Evolutionary conservation across 768 basidiomycete genomes (phyloP).

Genomic region (Lentinula guzmanii): DNA sequence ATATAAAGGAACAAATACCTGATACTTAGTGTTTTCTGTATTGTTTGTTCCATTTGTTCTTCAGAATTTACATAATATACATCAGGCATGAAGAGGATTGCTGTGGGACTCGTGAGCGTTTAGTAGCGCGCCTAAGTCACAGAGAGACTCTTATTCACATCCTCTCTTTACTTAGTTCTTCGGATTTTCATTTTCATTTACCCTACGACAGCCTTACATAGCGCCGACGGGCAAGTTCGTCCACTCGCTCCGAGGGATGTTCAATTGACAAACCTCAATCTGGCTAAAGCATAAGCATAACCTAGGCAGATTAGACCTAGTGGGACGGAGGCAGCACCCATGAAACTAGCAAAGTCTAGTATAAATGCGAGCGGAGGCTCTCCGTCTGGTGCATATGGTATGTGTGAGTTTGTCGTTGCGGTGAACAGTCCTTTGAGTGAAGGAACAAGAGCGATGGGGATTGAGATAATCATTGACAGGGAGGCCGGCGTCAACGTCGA

Average conservation of each 20-base stretch:
- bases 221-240: conserved; percentile 41
- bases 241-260: conserved; percentile 45
- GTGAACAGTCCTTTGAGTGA: conserved; percentile 60
- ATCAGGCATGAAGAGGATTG: too few relatives aligned
- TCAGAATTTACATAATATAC: too few relatives aligned
- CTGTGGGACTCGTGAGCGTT: too few relatives aligned
- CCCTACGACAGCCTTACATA: conserved; percentile 20
- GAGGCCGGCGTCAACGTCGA: conserved; percentile 43
- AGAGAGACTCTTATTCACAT: too few relatives aligned
- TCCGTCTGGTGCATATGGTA: conserved; percentile 56
- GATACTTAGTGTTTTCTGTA: too few relatives aligned
- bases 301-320: conserved; percentile 59
- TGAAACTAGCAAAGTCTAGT: conserved; percentile 49
- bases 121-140: too few relatives aligned
- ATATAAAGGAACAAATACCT: too few relatives aligned
- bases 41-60: too few relatives aligned
- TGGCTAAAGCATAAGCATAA: conserved; percentile 55
- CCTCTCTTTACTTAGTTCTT: too few relatives aligned
- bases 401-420: conserved; percentile 32
- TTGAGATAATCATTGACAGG: conserved; percentile 44
- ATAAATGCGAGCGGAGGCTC: conserved; percentile 61
- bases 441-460: conserved; percentile 51
- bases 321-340: conserved; percentile 60
- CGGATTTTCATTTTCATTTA: too few relatives aligned
- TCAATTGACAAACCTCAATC: conserved; percentile 23